Evolutionary conservation across 2,329 filamentous ascomycete genomes (phyloP).

Genomic region (Ophiostoma quercus): DNA sequence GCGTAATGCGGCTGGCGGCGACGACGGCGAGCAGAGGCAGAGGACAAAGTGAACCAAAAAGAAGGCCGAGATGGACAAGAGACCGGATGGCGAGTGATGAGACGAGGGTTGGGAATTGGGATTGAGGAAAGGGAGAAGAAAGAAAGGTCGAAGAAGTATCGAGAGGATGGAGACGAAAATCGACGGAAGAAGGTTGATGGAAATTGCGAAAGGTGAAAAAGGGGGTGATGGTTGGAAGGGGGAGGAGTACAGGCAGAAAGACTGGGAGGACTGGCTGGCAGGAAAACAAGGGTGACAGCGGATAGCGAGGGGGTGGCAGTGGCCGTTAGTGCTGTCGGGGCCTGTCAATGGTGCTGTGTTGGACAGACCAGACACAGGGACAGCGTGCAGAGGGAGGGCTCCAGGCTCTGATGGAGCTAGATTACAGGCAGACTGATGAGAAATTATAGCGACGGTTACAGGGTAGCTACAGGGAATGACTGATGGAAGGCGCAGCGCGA

Average conservation of each 20-base stretch:
- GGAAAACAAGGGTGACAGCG: constrained; percentile 1
- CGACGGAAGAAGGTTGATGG: constrained; percentile 12
- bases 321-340: neutral
- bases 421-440: neutral
- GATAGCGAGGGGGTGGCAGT: constrained; percentile 7
- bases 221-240: constrained; percentile 21
- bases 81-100: neutral
- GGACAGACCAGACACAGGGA: neutral
- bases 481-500: constrained; percentile 7
- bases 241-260: constrained; percentile 7
- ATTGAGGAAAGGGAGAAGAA: neutral
- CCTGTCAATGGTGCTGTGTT: neutral
- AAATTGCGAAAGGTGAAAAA: constrained; percentile 19
- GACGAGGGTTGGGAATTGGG: neutral
- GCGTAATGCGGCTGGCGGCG: constrained; percentile 18
- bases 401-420: neutral
- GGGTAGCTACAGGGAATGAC: neutral
- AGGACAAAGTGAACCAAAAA: constrained; percentile 17
- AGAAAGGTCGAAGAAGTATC: neutral
- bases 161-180: constrained; percentile 16
- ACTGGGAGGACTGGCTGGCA: neutral
- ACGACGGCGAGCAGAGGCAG: constrained; percentile 13
- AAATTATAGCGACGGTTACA: neutral
- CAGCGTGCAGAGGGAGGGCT: neutral
- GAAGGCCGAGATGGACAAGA: neutral